Evolutionary conservation across 1,284 basidiomycete genomes (phyloP), one percentile per base, ranked within the genome.

Genomic region (Trametes versicolor): DNA sequence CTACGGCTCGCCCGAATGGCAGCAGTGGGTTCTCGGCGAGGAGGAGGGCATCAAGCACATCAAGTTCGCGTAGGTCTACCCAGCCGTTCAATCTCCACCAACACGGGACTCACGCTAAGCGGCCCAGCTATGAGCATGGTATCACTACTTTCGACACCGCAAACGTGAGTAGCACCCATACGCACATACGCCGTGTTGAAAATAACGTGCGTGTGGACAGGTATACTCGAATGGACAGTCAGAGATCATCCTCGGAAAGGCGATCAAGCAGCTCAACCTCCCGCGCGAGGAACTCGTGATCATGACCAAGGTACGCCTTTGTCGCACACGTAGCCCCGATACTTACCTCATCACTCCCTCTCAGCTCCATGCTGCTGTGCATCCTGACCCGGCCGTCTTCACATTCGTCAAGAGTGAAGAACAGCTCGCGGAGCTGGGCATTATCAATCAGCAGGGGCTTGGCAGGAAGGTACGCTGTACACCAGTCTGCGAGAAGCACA

Each of bases 201-300:
- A 43, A 13, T 32, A 15, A 34, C 45, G 21, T 39, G 7, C 29
- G 15, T 5, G 19, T 3, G 39, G n/a, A 4, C 25, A 66, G 65
- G 58, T 51, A 10, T 65, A 65, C 43, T 68, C 66, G 6, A 87
- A 89, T 68, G 93, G 92, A 7, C 76, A 82, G n/a, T 90, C 87
- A 0, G 94, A 96, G 76, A 74, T 85, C 29, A 86, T 93, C 66
- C 82, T 95, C 41, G 93, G 94, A 6, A 90, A 91, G 69, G 94
- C 92, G 1, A 90, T 96, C 78, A 92, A 90, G 71, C 72, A 90
- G 68, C 82, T 87, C 66, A 78, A 89, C 32, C 81, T 95, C 19
- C 91, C 91, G 19, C 85, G 94, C 10, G 88, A 90, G 25, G 88
- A 91, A 70, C 87, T 94, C 27, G 91, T 94, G 17, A 85, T 94